phyloP scores from a whole-genome alignment of 75 land plant species.

The Selaginella moellendorffii region DNA sequence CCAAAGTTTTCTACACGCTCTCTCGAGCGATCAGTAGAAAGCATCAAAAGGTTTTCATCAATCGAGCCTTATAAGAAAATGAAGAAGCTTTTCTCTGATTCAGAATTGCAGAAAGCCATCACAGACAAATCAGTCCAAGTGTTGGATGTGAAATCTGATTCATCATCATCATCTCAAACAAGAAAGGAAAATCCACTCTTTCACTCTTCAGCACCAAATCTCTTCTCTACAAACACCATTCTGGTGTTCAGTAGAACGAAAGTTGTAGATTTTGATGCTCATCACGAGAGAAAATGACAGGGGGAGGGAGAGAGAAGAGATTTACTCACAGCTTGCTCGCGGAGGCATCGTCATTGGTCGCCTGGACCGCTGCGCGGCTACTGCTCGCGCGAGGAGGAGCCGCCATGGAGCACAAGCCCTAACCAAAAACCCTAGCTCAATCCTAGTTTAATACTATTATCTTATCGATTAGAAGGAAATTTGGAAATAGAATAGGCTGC shows the following conservation, averaged over 20 bases:
- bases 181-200: neutral
- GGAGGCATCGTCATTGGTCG: conserved; percentile 94
- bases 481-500: too few relatives aligned
- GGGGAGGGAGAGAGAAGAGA: too few relatives aligned
- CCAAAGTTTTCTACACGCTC: too few relatives aligned
- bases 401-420: neutral
- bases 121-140: neutral
- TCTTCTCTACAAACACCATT: neutral
- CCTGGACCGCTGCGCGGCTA: conserved; percentile 65
- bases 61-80: too few relatives aligned
- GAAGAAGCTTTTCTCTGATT: too few relatives aligned
- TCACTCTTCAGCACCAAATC: neutral
- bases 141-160: neutral
- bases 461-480: too few relatives aligned
- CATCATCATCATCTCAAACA: neutral
- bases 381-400: conserved; percentile 18
- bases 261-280: neutral
- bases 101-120: neutral
- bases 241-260: neutral
- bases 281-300: too few relatives aligned
- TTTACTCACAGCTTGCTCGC: conserved; percentile 72
- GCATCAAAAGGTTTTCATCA: too few relatives aligned
- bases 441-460: too few relatives aligned
- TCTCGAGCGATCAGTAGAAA: too few relatives aligned
- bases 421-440: neutral